A percentile compares a stretch with the other conserved stretches of the same genome.
These are phyloP conservation scores for Populus davidiana DNA, from an alignment of 345 rosid genomes.

Conservation along the genomic window DNA sequence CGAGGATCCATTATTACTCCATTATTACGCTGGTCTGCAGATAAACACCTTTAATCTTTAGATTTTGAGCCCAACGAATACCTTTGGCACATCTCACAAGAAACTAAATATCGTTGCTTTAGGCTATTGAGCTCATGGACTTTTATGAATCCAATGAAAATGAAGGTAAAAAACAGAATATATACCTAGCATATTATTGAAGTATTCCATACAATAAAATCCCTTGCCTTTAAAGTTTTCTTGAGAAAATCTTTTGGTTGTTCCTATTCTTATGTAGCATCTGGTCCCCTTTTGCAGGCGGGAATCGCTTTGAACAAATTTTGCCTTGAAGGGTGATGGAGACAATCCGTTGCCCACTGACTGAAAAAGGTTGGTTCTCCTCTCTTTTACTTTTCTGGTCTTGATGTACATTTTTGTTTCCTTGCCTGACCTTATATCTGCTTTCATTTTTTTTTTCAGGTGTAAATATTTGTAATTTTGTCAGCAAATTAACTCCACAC, in stretches of 20 bases:
- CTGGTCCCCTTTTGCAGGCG: constrained; percentile 60
- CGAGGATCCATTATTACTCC: constrained; percentile 22
- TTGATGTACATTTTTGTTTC: constrained; percentile 23
- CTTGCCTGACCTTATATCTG: constrained; percentile 19
- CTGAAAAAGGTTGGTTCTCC: constrained; percentile 56
- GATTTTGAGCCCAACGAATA: constrained; percentile 21
- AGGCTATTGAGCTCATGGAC: constrained; percentile 6
- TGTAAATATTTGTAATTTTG: constrained; percentile 42
- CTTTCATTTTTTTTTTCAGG: constrained; percentile 48
- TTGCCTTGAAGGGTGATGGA: constrained; percentile 59
- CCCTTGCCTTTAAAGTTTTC: constrained; percentile 14
- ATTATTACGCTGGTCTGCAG: constrained; percentile 40
- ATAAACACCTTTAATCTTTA: constrained; percentile 5
- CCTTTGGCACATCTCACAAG: constrained; percentile 25
- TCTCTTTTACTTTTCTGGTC: constrained; percentile 40
- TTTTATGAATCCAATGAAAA: constrained; percentile 26
- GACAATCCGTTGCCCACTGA: constrained; percentile 72
- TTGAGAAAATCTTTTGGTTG: constrained; percentile 22
- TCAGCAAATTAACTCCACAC: constrained; percentile 34
- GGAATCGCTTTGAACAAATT: constrained; percentile 50
- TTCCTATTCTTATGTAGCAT: constrained; percentile 30
- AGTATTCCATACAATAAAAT: constrained; percentile 17
- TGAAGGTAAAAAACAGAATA: constrained; percentile 11
- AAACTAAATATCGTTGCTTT: constrained; percentile 27
- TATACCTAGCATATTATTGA: constrained; percentile 21